Conservation (phyloP, 2,329 filamentous ascomycete genomes). For the Xylaria sp. region DNA sequence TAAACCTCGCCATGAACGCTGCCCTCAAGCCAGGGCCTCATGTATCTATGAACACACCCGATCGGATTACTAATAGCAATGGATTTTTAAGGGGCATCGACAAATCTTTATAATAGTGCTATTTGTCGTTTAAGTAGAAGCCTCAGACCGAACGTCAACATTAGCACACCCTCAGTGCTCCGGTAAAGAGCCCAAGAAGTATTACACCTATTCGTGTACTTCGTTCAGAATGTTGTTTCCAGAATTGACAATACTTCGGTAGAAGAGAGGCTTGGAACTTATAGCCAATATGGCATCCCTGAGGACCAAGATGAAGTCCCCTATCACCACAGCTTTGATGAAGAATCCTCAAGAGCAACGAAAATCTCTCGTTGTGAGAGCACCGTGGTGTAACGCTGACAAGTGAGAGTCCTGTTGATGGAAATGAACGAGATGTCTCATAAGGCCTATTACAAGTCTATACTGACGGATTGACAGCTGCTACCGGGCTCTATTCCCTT, state of each 20-base stretch:
- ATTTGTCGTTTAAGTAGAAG: no score
- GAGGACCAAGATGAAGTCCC: neutral
- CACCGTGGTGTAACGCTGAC: constrained; percentile 15
- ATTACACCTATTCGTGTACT: neutral
- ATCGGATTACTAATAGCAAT: neutral
- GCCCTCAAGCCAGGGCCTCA: neutral
- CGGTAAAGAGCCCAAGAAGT: neutral
- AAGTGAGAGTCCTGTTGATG: constrained; percentile 17
- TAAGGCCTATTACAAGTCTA: neutral
- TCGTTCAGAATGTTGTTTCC: neutral
- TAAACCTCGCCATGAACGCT: neutral
- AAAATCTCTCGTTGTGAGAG: neutral
- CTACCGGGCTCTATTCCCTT: constrained; percentile 26
- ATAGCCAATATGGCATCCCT: neutral
- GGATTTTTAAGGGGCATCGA: neutral
- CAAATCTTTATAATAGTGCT: no score
- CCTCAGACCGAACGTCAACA: neutral
- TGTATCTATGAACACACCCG: no score
- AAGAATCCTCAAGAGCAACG: neutral
- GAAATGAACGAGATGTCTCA: neutral
- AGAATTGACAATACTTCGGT: neutral
- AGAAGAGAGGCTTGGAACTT: neutral
- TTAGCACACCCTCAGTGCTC: neutral
- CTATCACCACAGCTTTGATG: neutral
- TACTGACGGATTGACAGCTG: constrained; percentile 19